Conservation (phyloP, 2,329 filamentous ascomycete species). For the Colletotrichum godetiae region DNA sequence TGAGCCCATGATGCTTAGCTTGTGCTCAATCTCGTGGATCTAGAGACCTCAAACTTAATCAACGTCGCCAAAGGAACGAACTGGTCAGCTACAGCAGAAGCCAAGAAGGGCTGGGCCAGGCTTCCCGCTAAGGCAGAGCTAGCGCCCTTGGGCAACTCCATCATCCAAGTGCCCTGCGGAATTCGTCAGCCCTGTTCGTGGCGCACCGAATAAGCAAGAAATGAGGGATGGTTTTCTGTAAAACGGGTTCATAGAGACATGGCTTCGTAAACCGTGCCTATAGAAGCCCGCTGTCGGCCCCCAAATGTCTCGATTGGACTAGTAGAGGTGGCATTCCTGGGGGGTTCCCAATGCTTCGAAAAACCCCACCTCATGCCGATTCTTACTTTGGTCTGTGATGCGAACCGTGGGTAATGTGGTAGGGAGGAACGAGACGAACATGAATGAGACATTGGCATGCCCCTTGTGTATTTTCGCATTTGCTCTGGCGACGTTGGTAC, state of each 20-base stretch:
- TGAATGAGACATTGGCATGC: not conserved
- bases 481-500: not conserved
- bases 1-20: not conserved
- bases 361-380: not conserved
- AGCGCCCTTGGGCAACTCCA: not conserved
- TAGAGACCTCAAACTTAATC: not conserved
- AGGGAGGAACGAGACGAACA: not conserved
- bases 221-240: not conserved
- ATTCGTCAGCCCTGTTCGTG: slow-evolving; percentile 13
- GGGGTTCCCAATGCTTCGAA: not conserved
- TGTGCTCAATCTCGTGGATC: not conserved
- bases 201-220: not conserved
- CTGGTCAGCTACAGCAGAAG: not conserved
- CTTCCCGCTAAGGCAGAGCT: not conserved
- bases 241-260: not conserved
- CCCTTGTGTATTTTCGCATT: not conserved
- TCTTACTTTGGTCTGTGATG: not conserved
- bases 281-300: not conserved
- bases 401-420: too few relatives aligned
- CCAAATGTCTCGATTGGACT: not conserved
- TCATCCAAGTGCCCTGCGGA: slow-evolving; percentile 4
- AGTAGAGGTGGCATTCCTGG: not conserved
- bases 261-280: slow-evolving; percentile 8
- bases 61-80: not conserved
- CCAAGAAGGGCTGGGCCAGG: not conserved